Evolutionary conservation across 1,284 basidiomycete species (phyloP).

Genomic region (Apiotrichum brassicae): DNA sequence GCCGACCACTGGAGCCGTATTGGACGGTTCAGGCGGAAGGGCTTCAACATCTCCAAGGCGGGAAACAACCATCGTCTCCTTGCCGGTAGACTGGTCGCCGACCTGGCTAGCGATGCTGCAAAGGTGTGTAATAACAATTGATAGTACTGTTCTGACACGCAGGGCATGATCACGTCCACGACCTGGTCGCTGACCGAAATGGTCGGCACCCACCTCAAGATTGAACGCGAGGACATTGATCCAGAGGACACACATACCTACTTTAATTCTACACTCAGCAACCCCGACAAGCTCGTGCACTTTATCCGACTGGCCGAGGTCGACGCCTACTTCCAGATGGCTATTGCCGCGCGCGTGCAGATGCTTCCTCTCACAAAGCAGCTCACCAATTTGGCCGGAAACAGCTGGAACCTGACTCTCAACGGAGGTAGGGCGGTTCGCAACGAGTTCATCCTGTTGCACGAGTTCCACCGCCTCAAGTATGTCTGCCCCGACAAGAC

Average conservation of each 20-base stretch:
- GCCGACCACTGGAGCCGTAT: conserved; percentile 90
- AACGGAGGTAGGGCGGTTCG: conserved; percentile 95
- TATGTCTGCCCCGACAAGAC: conserved; percentile 97
- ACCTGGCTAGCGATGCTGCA: conserved; percentile 87
- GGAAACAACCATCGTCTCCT: conserved; percentile 79
- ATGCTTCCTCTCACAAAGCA: conserved; percentile 84
- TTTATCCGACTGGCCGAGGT: conserved; percentile 90
- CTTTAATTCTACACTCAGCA: conserved; percentile 76
- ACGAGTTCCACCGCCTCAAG: conserved; percentile 94
- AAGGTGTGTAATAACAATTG: conserved; percentile 56
- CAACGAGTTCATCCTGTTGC: conserved; percentile 97
- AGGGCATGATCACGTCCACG: conserved; percentile 90
- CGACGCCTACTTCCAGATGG: conserved; percentile 95
- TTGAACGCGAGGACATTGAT: conserved; percentile 84
- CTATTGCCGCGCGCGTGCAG: conserved; percentile 84
- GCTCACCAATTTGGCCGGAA: conserved; percentile 94
- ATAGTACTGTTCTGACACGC: background rate
- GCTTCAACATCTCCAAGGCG: conserved; percentile 64
- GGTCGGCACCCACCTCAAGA: conserved; percentile 82
- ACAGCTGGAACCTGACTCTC: conserved; percentile 93
- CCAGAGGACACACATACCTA: conserved; percentile 88
- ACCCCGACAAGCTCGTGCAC: conserved; percentile 71
- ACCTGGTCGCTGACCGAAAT: conserved; percentile 99
- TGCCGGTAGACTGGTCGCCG: conserved; percentile 80
- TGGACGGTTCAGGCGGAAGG: conserved; percentile 80